A percentile compares a stretch with the other conserved stretches of the same genome.
Conservation (phyloP, 352 stramenopile species). For the Peronospora farinosa region DNA sequence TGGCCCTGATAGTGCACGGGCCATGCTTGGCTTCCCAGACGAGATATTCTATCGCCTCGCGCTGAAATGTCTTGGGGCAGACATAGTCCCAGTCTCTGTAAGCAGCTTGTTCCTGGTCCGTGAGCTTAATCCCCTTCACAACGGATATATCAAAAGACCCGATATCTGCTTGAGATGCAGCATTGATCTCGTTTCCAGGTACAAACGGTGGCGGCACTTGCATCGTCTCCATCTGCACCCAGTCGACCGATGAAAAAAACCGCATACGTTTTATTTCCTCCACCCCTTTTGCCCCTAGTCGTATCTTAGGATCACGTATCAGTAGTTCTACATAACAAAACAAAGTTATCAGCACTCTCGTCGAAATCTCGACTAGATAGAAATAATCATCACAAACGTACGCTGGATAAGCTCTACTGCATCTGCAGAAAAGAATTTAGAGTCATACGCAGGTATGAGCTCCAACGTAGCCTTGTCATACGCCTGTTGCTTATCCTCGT, state of each 20-base stretch:
- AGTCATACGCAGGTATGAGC: slow-evolving; percentile 67
- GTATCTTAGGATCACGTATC: slow-evolving; percentile 63
- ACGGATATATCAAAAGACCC: slow-evolving; percentile 67
- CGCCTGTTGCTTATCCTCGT: slow-evolving; percentile 85
- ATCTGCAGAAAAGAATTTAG: slow-evolving; percentile 77
- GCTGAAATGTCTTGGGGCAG: slow-evolving; percentile 72
- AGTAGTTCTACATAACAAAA: slow-evolving; percentile 47
- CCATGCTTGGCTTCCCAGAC: slow-evolving; percentile 79
- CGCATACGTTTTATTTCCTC: slow-evolving; percentile 75
- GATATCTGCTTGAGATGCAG: slow-evolving; percentile 73
- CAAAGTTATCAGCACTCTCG: slow-evolving; percentile 4
- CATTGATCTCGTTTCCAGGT: slow-evolving; percentile 82
- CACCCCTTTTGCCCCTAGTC: slow-evolving; percentile 58
- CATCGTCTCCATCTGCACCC: slow-evolving; percentile 66
- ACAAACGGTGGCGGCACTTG: slow-evolving; percentile 63
- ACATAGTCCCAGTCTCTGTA: slow-evolving; percentile 73
- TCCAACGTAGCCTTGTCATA: slow-evolving; percentile 80
- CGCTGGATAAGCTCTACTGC: slow-evolving; percentile 68
- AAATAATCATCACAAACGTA: slow-evolving; percentile 24
- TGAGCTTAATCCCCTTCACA: slow-evolving; percentile 68
- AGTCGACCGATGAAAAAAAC: slow-evolving; percentile 76
- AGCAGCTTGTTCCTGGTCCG: slow-evolving; percentile 57
- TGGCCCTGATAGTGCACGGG: slow-evolving; percentile 53
- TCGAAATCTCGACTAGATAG: neutral
- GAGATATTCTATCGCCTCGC: slow-evolving; percentile 75